A percentile compares a stretch with the other conserved stretches of the same genome.
Evolutionary conservation across 2,329 filamentous ascomycete genomes (phyloP).

Genomic region (Pseudogymnoascus sp.): DNA sequence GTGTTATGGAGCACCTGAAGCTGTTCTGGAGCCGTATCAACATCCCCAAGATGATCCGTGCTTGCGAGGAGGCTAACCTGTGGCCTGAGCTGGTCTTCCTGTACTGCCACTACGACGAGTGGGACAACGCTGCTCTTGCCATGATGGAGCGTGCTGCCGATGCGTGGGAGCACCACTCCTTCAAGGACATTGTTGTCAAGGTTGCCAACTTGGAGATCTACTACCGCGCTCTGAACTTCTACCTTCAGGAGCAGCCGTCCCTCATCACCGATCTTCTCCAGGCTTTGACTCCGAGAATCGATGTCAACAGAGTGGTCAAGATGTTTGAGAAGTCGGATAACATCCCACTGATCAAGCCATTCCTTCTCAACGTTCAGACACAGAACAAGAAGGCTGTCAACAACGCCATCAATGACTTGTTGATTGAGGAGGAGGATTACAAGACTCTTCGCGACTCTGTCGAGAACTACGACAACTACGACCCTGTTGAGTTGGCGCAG

Average conservation of each 20-base stretch:
- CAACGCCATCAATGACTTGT: constrained; percentile 91
- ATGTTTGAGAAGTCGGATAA: constrained; percentile 99
- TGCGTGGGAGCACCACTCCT: constrained; percentile 98
- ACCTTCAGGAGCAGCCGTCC: constrained; percentile 93
- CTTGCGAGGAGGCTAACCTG: constrained; percentile 87
- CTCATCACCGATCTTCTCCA: constrained; percentile 94
- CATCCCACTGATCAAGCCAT: constrained; percentile 95
- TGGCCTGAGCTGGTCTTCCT: constrained; percentile 98
- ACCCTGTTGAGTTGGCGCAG: constrained; percentile 84
- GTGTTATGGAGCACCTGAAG: constrained; percentile 97
- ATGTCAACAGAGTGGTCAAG: constrained; percentile 97
- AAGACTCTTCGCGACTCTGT: constrained; percentile 97
- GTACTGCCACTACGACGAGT: constrained; percentile 97
- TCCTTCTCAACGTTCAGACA: constrained; percentile 89
- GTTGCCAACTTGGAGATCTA: constrained; percentile 98
- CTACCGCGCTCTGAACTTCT: constrained; percentile 95
- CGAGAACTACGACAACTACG: constrained; percentile 98
- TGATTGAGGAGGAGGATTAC: constrained; percentile 99
- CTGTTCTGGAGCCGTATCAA: constrained; percentile 98
- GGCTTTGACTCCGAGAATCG: constrained; percentile 83
- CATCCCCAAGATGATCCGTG: constrained; percentile 91
- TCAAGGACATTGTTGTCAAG: constrained; percentile 98
- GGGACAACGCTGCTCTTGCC: constrained; percentile 90
- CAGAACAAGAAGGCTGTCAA: constrained; percentile 99
- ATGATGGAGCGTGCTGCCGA: constrained; percentile 98